Conservation (phyloP, 1,284 basidiomycete genomes). For the Exobasidium rhododendri region DNA sequence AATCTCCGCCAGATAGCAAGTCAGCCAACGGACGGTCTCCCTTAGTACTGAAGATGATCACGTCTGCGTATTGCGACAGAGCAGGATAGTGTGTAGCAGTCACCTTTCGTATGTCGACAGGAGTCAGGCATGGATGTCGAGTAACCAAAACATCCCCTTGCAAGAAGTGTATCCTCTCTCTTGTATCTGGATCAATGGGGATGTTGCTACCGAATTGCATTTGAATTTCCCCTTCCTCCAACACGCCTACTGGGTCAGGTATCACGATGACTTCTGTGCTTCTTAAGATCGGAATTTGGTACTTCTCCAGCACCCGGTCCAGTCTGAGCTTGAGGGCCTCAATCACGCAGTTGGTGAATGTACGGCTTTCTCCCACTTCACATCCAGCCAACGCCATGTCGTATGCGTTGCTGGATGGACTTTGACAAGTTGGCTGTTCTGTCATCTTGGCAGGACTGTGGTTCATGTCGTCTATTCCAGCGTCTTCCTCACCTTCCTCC, state of each 20-base stretch:
- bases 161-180: neutral
- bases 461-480: too few species aligned
- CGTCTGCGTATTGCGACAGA: neutral
- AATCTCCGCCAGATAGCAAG: neutral
- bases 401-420: neutral
- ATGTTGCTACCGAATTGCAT: neutral
- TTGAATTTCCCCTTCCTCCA: too few species aligned
- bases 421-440: neutral
- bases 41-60: conserved; percentile 1
- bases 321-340: too few species aligned
- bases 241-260: too few species aligned
- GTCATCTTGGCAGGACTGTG: too few species aligned
- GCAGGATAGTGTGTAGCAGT: neutral
- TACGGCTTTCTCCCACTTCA: neutral
- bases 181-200: neutral
- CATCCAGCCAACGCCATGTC: neutral
- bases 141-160: conserved; percentile 1
- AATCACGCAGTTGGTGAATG: neutral
- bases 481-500: neutral
- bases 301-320: too few species aligned
- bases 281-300: too few species aligned
- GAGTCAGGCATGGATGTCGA: conserved; percentile 1
- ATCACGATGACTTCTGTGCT: too few species aligned
- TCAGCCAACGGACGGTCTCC: neutral
- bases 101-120: neutral